Evolutionary conservation across 179 eudicot genomes (phyloP).

Genomic region (Silene coronaria): DNA sequence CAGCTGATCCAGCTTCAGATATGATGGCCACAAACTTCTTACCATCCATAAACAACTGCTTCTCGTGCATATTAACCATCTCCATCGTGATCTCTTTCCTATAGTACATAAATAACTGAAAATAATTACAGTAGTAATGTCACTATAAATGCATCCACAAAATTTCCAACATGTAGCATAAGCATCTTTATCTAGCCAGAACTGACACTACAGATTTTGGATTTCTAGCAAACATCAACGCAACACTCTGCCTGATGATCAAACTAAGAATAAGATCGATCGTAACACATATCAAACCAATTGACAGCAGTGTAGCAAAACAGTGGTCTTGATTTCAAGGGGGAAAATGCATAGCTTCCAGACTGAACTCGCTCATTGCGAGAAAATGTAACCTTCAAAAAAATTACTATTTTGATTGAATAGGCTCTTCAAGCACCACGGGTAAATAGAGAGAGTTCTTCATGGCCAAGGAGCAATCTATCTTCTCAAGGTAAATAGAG

Average conservation of each 20-base stretch:
- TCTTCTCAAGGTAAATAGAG: neutral
- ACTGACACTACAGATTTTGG: neutral
- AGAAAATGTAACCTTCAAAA: neutral
- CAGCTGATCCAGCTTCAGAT: constrained; percentile 99
- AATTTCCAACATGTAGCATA: neutral
- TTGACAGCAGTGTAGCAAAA: neutral
- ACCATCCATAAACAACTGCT: constrained; percentile 92
- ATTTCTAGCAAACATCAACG: neutral
- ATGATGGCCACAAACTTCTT: constrained; percentile 87
- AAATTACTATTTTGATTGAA: neutral
- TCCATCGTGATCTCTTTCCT: constrained; percentile 99
- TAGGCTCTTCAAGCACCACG: neutral
- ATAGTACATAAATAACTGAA: constrained; percentile 22
- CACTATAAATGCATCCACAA: neutral
- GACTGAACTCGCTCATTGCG: neutral
- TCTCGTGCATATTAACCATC: constrained; percentile 99
- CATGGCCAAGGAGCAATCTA: neutral
- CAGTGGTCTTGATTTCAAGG: neutral
- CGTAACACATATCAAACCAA: neutral
- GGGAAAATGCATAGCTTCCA: neutral
- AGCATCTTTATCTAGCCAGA: neutral
- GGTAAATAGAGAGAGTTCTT: neutral
- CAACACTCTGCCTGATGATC: neutral
- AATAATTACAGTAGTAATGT: neutral
- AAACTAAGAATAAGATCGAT: neutral